A percentile compares a stretch with the other conserved stretches of the same genome.
Conservation (phyloP, 228 moss, liverwort and hornwort genomes). For the Sphagnum magellanicum region DNA sequence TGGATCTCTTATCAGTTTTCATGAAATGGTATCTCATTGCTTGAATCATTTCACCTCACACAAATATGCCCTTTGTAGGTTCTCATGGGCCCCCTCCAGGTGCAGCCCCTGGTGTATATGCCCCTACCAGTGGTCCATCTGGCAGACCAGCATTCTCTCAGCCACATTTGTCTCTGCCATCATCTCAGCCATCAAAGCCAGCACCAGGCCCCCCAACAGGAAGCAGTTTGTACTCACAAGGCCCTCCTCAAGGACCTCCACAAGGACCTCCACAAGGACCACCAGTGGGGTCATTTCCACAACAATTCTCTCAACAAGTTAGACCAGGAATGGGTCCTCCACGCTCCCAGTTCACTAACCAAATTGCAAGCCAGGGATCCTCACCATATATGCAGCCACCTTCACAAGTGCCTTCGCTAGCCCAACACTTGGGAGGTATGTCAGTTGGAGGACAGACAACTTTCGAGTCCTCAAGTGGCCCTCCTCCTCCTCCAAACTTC, state of each 20-base stretch:
- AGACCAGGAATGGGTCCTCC: conserved; percentile 33
- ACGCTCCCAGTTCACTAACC: conserved; percentile 20
- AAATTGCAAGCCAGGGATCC: conserved; percentile 13
- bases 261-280: conserved; percentile 5
- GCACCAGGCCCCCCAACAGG: conserved; percentile 31
- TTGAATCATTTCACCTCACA: conserved; percentile 7
- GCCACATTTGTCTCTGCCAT: conserved; percentile 23
- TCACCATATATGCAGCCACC: conserved; percentile 46
- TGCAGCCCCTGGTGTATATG: conserved; percentile 16
- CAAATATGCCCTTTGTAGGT: conserved; percentile 19
- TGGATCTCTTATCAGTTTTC: conserved; percentile 6
- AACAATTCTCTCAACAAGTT: conserved; percentile 26
- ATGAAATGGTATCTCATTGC: background rate
- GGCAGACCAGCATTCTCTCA: conserved; percentile 38
- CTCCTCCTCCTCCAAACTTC: conserved; percentile 31
- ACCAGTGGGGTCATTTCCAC: conserved; percentile 19
- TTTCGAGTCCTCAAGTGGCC: conserved; percentile 5
- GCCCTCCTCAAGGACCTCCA: conserved; percentile 33
- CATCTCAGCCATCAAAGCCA: conserved; percentile 31
- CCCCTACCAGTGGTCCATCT: conserved; percentile 15
- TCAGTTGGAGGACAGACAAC: conserved; percentile 26
- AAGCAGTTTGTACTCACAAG: conserved; percentile 40
- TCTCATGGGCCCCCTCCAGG: conserved; percentile 29
- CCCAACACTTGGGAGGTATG: conserved; percentile 50
- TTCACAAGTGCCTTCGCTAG: conserved; percentile 26